A percentile compares a stretch with the other conserved stretches of the same genome.
Conservation (phyloP, 2,329 filamentous ascomycete species). For the Penicillium sp. region DNA sequence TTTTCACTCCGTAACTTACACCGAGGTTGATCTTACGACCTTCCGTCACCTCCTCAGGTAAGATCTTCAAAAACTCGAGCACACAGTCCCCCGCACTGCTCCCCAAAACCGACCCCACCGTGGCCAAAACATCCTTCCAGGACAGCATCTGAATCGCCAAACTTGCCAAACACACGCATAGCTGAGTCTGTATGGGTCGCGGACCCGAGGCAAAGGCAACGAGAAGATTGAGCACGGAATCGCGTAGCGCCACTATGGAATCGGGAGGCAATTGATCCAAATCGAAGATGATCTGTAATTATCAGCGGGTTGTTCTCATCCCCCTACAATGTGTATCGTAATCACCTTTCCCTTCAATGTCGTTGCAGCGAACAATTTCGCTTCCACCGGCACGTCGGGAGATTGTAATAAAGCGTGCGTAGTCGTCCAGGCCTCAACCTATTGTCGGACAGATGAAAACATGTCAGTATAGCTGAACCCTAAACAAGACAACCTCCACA, state of each 20-base stretch:
- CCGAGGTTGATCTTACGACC: conserved; percentile 98
- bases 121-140: conserved; percentile 90
- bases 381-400: conserved; percentile 72
- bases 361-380: conserved; percentile 92
- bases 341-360: conserved; percentile 96
- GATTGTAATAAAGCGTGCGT: conserved; percentile 87
- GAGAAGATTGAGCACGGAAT: conserved; percentile 80
- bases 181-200: conserved; percentile 81
- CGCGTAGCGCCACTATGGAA: conserved; percentile 75
- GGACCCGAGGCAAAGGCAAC: conserved; percentile 80
- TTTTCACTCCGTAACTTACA: conserved; percentile 63
- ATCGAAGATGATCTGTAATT: conserved; percentile 86
- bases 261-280: conserved; percentile 80
- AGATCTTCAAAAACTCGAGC: conserved; percentile 92
- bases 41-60: conserved; percentile 98
- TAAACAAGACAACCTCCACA: not conserved
- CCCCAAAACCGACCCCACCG: conserved; percentile 76
- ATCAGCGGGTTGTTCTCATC: conserved; percentile 25
- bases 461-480: not conserved
- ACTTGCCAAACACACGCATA: conserved; percentile 92
- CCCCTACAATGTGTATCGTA: not conserved
- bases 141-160: conserved; percentile 93
- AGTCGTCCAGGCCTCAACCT: conserved; percentile 89
- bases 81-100: conserved; percentile 77
- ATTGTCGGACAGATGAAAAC: not conserved